Percentiles rank a stretch among this genome's conserved stretches.
Conservation (phyloP, 1,284 basidiomycete species). For the Trichosporon sp. region DNA sequence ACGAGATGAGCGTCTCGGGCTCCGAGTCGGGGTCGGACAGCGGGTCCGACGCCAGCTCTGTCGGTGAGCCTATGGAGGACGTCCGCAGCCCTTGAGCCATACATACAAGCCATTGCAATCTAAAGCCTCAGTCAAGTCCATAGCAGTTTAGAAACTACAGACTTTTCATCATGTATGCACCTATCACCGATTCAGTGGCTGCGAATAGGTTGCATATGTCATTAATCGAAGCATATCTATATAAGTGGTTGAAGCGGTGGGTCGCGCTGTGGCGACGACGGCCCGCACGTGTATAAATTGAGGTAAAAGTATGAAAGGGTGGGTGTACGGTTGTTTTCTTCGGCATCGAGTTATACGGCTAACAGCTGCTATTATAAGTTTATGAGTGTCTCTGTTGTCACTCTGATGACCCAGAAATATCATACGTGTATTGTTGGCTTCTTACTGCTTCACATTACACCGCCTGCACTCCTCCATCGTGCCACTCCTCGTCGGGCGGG, state of each 20-base stretch:
- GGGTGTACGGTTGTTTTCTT: too few relatives aligned
- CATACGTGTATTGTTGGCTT: not conserved
- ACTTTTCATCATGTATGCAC: not conserved
- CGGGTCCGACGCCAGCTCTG: conserved; percentile 8
- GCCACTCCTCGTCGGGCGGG: conserved; percentile 44
- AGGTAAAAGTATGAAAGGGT: not conserved
- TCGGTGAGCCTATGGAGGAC: conserved; percentile 21
- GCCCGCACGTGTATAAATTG: not conserved
- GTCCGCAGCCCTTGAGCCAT: conserved; percentile 13
- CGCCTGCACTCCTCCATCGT: conserved; percentile 14
- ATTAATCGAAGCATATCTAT: not conserved
- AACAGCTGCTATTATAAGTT: not conserved
- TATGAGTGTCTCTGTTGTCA: not conserved
- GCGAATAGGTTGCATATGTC: not conserved
- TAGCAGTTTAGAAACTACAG: not conserved
- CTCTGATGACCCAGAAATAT: not conserved
- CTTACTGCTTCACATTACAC: not conserved
- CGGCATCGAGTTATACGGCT: not conserved
- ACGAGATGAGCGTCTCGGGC: conserved; percentile 20
- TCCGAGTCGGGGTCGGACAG: conserved; percentile 16
- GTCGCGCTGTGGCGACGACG: too few relatives aligned
- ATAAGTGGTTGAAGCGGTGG: not conserved
- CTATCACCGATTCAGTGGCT: not conserved
- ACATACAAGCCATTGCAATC: too few relatives aligned
- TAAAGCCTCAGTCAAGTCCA: too few relatives aligned